Conservation (phyloP, 2,329 filamentous ascomycete species). For the Colletotrichum godetiae region DNA sequence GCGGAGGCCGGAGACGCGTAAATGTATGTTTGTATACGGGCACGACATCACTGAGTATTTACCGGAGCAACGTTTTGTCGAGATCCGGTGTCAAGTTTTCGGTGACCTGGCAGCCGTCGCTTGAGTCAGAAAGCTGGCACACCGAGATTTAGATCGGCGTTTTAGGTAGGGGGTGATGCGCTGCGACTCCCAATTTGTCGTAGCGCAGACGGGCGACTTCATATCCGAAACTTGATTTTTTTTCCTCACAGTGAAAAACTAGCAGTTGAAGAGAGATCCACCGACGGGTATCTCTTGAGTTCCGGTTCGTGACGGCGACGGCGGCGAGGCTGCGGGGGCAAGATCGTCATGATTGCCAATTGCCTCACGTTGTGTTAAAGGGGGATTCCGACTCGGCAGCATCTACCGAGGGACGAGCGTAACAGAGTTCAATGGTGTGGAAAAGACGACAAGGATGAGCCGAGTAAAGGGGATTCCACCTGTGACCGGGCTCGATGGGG, state of each 20-base stretch:
- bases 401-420: neutral
- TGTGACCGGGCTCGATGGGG: neutral
- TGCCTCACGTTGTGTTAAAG: neutral
- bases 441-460: neutral
- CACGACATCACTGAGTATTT: neutral
- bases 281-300: neutral
- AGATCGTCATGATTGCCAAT: conserved; percentile 3
- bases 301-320: neutral
- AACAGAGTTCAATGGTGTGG: conserved; percentile 8
- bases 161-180: neutral
- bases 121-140: conserved; percentile 19
- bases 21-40: neutral
- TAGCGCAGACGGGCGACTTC: conserved; percentile 3
- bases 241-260: neutral
- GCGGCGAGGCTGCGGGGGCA: neutral
- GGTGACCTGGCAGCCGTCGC: neutral
- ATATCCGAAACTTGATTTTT: conserved; percentile 1
- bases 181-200: conserved; percentile 7
- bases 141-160: conserved; percentile 19
- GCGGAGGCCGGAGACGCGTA: neutral
- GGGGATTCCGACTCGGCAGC: neutral
- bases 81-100: neutral
- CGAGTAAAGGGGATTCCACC: neutral
- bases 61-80: conserved; percentile 6
- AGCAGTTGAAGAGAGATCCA: neutral